Conservation (phyloP, 2,329 filamentous ascomycete species). For the Cladobotryum mycophilum region DNA sequence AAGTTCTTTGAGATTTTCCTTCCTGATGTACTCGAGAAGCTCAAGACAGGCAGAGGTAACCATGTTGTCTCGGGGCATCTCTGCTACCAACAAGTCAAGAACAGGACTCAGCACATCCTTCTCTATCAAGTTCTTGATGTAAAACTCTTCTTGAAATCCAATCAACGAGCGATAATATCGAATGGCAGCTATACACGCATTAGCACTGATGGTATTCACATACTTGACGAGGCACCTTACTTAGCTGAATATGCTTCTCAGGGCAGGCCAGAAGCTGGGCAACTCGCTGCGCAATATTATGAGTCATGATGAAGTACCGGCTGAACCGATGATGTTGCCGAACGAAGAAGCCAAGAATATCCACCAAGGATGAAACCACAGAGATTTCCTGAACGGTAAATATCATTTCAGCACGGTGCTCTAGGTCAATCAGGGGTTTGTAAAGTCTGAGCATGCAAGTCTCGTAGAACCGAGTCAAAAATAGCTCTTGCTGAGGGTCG, state of each 20-base stretch:
- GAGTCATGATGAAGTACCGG: constrained; percentile 78
- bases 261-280: constrained; percentile 74
- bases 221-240: constrained; percentile 40
- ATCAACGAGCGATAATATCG: constrained; percentile 90
- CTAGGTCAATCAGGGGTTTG: constrained; percentile 75
- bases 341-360: constrained; percentile 90
- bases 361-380: constrained; percentile 85
- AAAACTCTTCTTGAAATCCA: constrained; percentile 83
- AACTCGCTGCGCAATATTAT: constrained; percentile 72
- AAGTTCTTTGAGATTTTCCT: constrained; percentile 73
- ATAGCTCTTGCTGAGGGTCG: constrained; percentile 74
- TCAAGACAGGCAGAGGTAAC: constrained; percentile 91
- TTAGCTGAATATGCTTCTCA: constrained; percentile 88
- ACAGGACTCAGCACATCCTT: constrained; percentile 79
- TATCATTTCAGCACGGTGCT: constrained; percentile 60
- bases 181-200: constrained; percentile 59
- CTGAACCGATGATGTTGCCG: constrained; percentile 80
- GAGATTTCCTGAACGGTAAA: constrained; percentile 79
- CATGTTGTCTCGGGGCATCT: constrained; percentile 87
- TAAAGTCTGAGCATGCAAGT: constrained; percentile 80
- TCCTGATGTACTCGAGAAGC: constrained; percentile 84
- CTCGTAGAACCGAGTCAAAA: constrained; percentile 86
- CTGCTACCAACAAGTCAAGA: constrained; percentile 74
- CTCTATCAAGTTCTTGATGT: constrained; percentile 76
- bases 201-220: background rate